These are phyloP conservation scores for Diaporthe ilicicola DNA, from an alignment of 2,329 filamentous ascomycete species.

Conservation along the genomic window DNA sequence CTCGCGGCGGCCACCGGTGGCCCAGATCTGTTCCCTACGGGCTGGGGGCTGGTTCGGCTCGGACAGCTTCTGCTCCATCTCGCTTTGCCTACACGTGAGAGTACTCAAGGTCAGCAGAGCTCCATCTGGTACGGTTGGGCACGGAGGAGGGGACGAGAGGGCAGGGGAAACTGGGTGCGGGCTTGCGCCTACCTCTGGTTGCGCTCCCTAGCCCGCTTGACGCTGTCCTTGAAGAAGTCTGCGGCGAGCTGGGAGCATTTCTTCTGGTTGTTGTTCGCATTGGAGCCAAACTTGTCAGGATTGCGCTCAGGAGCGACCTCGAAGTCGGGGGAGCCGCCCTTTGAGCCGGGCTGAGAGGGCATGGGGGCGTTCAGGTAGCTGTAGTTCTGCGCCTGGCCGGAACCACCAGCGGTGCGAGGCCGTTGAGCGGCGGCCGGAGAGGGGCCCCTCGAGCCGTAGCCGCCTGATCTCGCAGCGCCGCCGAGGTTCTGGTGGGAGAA, in stretches of 20 bases:
- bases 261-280: slow-evolving; percentile 75
- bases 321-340: slow-evolving; percentile 72
- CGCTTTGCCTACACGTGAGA: slow-evolving; percentile 74
- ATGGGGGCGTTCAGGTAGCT: slow-evolving; percentile 75
- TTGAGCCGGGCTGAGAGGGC: slow-evolving; percentile 62
- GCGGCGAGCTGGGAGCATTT: slow-evolving; percentile 76
- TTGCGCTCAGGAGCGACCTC: slow-evolving; percentile 84
- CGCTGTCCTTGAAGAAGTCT: slow-evolving; percentile 98
- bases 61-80: slow-evolving; percentile 85
- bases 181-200: slow-evolving; percentile 80
- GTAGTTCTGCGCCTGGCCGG: slow-evolving; percentile 69
- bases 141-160: neutral
- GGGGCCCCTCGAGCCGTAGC: slow-evolving; percentile 73
- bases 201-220: slow-evolving; percentile 92
- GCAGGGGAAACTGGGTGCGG: neutral
- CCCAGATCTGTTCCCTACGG: slow-evolving; percentile 85
- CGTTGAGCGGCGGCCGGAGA: slow-evolving; percentile 71
- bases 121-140: neutral
- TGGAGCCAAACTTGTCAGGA: slow-evolving; percentile 77
- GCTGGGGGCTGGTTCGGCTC: slow-evolving; percentile 78
- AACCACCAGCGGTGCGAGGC: slow-evolving; percentile 82
- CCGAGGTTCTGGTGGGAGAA: slow-evolving; percentile 96
- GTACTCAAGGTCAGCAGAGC: neutral
- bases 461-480: slow-evolving; percentile 72
- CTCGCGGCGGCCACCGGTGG: slow-evolving; percentile 85